A percentile compares a stretch with the other conserved stretches of the same genome.
Evolutionary conservation across 768 basidiomycete species (phyloP).

Genomic region (Lanmaoa pseudosensibilis): DNA sequence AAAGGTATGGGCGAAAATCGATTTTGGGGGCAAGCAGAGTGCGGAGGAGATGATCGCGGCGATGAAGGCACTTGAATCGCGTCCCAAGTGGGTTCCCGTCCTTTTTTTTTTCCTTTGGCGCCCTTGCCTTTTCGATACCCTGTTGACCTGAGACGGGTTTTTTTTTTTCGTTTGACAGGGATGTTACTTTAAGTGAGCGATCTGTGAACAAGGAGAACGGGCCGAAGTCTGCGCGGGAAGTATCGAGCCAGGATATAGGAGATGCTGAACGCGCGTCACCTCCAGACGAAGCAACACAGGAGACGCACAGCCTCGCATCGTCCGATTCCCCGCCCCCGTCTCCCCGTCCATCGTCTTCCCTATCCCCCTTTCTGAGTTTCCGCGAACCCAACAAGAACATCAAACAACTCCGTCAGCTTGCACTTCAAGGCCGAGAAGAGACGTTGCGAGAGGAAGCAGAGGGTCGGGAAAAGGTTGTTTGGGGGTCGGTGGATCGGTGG

Average conservation of each 20-base stretch:
- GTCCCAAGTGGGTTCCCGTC: slow-evolving; percentile 2
- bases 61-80: not conserved
- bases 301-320: not conserved
- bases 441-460: slow-evolving; percentile 39
- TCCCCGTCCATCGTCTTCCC: slow-evolving; percentile 10
- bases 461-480: slow-evolving; percentile 50
- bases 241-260: not conserved
- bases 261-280: not conserved
- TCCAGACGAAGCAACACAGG: not conserved
- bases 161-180: not conserved
- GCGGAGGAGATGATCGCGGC: slow-evolving; percentile 2
- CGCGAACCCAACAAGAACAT: slow-evolving; percentile 35
- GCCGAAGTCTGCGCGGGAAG: not conserved
- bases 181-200: not conserved
- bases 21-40: slow-evolving; percentile 25
- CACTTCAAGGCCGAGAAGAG: slow-evolving; percentile 45
- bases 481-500: slow-evolving; percentile 21
- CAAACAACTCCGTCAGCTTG: slow-evolving; percentile 44
- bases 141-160: too few species aligned
- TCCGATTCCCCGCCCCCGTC: not conserved
- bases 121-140: too few species aligned
- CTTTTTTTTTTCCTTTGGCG: not conserved
- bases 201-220: not conserved
- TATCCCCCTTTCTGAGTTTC: slow-evolving; percentile 32
- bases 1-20: slow-evolving; percentile 31